Evolutionary conservation across 768 basidiomycete genomes (phyloP), one percentile per base, ranked within the genome.

Genomic region (Lentinula guzmanii): DNA sequence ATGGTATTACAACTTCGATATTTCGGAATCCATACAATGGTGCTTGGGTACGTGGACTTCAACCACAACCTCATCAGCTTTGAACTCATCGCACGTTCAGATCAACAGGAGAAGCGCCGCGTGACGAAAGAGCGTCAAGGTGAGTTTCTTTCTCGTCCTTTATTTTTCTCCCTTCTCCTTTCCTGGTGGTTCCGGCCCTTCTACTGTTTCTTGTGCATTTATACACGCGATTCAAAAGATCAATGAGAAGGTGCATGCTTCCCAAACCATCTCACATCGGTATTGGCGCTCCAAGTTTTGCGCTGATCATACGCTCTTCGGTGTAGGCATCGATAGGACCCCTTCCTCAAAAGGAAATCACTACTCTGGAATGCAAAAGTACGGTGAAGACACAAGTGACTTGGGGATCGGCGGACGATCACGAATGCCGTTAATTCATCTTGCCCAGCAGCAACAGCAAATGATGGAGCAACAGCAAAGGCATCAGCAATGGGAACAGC

Each of bases 1-100:
- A 51, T 98, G 94, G 90, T 86, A 98, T 67, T 85, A 77, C 67
- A 91, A 90, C 72, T 98, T 96, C 67, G 87, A 96, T 68, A 80
- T 90, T 15, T 86, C 93, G 37, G 81, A 86, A 71, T 85, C 90
- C 16, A 74, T 96, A 9, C 76, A 83, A 35, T 92, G 86, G 84
- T 77, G 92, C 31, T 65, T 89, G 41, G 88, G 93, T 94, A 24
- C 35, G 56, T 46, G 10, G 1, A 33, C 7, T 33, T 9, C 39
- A 7, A 56, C 15, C 28, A 18, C 5, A 7, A 16, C 37, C 48
- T 64, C 61, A 39, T 65, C 57, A 65, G 13, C 15, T 45, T 45
- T 39, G 45, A 31, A 61, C 65, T 60, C 62, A 64, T 34, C 54
- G 11, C 21, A 16, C n/a, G 5, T 52, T 56, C 67, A 91, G 93